Conservation (phyloP, 208 protist genomes). For the Leishmania major region DNA sequence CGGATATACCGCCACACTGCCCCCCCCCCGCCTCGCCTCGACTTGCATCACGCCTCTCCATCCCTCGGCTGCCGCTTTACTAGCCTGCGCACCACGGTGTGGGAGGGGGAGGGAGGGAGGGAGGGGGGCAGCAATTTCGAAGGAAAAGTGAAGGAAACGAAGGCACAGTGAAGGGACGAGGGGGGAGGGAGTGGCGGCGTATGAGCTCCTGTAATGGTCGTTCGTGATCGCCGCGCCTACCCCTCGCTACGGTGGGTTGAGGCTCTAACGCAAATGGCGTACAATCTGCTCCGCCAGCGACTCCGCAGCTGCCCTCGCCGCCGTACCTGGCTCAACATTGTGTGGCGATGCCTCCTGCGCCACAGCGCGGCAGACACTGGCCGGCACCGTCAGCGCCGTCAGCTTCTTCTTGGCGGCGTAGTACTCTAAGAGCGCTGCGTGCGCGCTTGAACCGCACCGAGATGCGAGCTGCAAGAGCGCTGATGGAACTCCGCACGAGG, state of each 20-base stretch:
- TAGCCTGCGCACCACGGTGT: neutral
- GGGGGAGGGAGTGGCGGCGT: neutral
- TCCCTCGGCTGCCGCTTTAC: neutral
- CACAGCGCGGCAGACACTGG: neutral
- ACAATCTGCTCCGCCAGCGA: constrained; percentile 7
- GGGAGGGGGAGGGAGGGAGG: neutral
- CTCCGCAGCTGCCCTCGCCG: neutral
- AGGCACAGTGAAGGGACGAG: neutral
- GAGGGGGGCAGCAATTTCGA: no score
- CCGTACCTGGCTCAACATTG: neutral
- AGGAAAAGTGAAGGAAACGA: neutral
- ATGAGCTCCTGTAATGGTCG: neutral
- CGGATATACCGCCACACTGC: neutral
- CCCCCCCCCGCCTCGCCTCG: neutral
- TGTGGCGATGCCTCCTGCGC: neutral
- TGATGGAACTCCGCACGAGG: neutral
- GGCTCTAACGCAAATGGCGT: constrained; percentile 5
- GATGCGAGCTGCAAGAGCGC: neutral
- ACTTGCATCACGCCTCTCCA: neutral
- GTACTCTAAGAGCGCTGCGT: constrained; percentile 14
- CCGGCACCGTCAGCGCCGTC: neutral
- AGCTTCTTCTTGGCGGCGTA: constrained; percentile 13
- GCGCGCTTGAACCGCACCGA: neutral
- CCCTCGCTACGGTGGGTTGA: neutral
- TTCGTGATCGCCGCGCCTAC: neutral